phyloP scores from a whole-genome alignment of 495 filamentous ascomycete genomes.

The Saxispiralis lemnorum region DNA sequence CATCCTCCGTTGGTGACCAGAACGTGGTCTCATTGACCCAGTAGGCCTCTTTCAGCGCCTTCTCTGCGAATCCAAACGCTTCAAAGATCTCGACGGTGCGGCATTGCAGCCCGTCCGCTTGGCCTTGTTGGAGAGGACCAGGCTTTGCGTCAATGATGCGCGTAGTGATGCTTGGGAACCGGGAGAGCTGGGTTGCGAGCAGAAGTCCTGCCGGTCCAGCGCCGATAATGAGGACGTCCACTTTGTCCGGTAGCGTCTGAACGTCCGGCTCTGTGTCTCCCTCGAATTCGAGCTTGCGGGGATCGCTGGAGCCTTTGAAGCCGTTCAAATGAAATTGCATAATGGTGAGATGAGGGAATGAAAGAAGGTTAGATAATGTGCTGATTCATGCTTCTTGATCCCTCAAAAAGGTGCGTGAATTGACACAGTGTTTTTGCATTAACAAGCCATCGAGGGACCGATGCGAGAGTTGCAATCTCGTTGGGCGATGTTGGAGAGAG shows the following conservation, averaged over 20 bases:
- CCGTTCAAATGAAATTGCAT: constrained; percentile 18
- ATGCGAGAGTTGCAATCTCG: no score
- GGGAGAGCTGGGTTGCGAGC: constrained; percentile 49
- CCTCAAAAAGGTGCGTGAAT: background rate
- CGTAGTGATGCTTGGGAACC: constrained; percentile 36
- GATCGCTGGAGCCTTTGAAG: constrained; percentile 13
- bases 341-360: background rate
- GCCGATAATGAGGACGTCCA: constrained; percentile 46
- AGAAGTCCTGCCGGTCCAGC: constrained; percentile 53
- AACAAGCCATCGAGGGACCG: no score
- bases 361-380: background rate
- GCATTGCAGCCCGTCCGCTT: constrained; percentile 67
- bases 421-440: no score
- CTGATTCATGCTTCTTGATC: no score
- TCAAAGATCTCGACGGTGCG: constrained; percentile 71
- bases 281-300: constrained; percentile 11
- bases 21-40: constrained; percentile 44
- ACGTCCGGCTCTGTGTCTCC: constrained; percentile 13
- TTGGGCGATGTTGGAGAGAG: no score
- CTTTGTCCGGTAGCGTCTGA: constrained; percentile 13
- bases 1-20: constrained; percentile 23
- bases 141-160: constrained; percentile 45
- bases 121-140: constrained; percentile 47
- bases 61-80: constrained; percentile 53
- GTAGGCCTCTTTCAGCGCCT: constrained; percentile 52